Evolutionary conservation across 2,329 filamentous ascomycete species (phyloP).

Genomic region (Cryphonectria japonica): DNA sequence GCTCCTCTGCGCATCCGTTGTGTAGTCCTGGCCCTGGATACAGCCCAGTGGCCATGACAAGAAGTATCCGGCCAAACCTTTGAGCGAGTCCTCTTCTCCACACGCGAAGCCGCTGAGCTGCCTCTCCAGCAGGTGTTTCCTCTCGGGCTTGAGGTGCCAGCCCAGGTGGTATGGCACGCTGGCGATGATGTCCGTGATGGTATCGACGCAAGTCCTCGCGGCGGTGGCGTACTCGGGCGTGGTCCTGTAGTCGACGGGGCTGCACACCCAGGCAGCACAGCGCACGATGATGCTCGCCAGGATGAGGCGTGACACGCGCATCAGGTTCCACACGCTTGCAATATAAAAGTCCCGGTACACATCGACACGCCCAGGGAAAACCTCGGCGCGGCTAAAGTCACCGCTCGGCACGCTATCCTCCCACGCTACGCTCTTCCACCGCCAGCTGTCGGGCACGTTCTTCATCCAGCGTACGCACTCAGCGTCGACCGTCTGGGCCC

Average conservation of each 20-base stretch:
- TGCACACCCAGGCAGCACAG: conserved; percentile 63
- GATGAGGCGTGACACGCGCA: conserved; percentile 57
- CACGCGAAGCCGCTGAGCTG: conserved; percentile 52
- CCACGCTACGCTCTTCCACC: conserved; percentile 59
- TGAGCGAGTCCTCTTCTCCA: conserved; percentile 53
- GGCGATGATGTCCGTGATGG: conserved; percentile 62
- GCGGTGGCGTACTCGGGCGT: conserved; percentile 64
- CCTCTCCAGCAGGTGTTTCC: conserved; percentile 45
- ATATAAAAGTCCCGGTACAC: conserved; percentile 63
- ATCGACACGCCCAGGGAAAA: conserved; percentile 64
- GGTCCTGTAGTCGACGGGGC: conserved; percentile 64
- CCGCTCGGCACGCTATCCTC: conserved; percentile 56
- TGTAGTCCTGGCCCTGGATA: conserved; percentile 59
- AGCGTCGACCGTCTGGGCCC: conserved; percentile 56
- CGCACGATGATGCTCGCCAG: conserved; percentile 60
- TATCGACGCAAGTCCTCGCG: conserved; percentile 53
- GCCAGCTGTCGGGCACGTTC: conserved; percentile 54
- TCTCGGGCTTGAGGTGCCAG: conserved; percentile 52
- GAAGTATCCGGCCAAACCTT: conserved; percentile 62
- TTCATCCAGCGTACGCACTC: conserved; percentile 57
- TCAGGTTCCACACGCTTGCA: conserved; percentile 61
- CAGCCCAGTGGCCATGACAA: conserved; percentile 62
- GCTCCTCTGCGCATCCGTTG: conserved; percentile 60
- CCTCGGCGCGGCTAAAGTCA: conserved; percentile 57
- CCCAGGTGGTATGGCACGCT: conserved; percentile 65